Evolutionary conservation across 352 stramenopile genomes (phyloP), one percentile per base, ranked within the genome.

Genomic region (Bremia lactucae): DNA sequence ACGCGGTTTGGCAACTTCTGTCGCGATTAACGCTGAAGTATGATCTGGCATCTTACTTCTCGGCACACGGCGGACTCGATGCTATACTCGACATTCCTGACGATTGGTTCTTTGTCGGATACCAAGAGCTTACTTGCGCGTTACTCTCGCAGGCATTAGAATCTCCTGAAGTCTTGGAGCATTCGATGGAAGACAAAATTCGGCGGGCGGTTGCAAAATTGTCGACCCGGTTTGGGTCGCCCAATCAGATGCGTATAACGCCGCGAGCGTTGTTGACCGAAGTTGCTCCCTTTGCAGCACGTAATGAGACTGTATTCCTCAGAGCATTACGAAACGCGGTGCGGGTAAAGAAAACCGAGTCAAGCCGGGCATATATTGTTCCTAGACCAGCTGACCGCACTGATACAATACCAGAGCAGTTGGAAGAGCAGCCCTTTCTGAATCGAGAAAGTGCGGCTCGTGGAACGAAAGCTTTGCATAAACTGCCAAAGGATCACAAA

Each of bases 161-260:
- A 46, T 91, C 80, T 3, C 81, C 81, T 2, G 71, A 88, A 44
- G 74, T 91, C 5, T 47, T 94, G n/a, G 64, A 91, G 49, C 69
- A 82, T 21, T 80, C 80, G 50, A 91, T 91, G 77, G 76, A 91
- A 51, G 78, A 90, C 9, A 90, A 87, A 41, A 89, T 94, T 58
- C 37, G 63, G 9, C 67, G 73, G 28, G 73, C 74, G 5, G 78
- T 94, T 18, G 67, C 65, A 2, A 94, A 94, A 49, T 42, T 94
- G 26, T 66, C 76, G 16, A 60, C 74, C 6, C 66, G 81, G 20
- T 79, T 87, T 39, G 78, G 78, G 6, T 56, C 78, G 18, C 72
- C 72, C 18, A 71, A 33, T 19, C 73, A 87, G 24, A 88, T 88
- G 76, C 69, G 81, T 3, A 89, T 91, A 34, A 88, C 72, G 0